Conservation (phyloP, 352 stramenopile genomes). For the Phytophthora tentaculata region DNA sequence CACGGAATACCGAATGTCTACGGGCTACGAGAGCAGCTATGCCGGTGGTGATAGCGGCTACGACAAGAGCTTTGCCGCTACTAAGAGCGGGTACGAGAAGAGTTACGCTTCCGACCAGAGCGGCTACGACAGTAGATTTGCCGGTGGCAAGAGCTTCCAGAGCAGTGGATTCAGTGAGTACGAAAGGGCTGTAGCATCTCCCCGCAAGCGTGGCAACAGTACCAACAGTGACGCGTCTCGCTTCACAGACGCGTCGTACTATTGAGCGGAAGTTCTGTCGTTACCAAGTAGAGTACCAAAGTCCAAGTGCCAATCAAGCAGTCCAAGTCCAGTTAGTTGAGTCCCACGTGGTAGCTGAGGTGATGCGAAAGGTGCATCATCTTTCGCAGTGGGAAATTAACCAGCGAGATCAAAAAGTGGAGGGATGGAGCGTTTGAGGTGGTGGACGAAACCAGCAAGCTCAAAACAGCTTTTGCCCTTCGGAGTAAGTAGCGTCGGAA, state of each 20-base stretch:
- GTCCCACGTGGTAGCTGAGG: background rate
- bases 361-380: constrained; percentile 11
- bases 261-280: constrained; percentile 18
- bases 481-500: constrained; percentile 29
- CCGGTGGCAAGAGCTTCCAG: constrained; percentile 34
- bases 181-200: constrained; percentile 12
- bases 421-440: constrained; percentile 16
- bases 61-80: constrained; percentile 34
- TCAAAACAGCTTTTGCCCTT: background rate
- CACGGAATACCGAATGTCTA: constrained; percentile 39
- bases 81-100: constrained; percentile 25
- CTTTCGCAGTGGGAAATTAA: background rate
- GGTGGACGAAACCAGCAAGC: constrained; percentile 1
- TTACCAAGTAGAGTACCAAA: constrained; percentile 19
- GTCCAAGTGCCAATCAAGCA: constrained; percentile 1
- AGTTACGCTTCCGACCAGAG: constrained; percentile 32
- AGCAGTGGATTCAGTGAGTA: constrained; percentile 53
- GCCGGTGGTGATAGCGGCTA: constrained; percentile 20
- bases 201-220: constrained; percentile 19
- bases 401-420: constrained; percentile 17
- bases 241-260: constrained; percentile 42
- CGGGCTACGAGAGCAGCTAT: constrained; percentile 1
- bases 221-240: constrained; percentile 34
- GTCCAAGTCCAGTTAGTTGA: constrained; percentile 16
- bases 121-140: constrained; percentile 31